phyloP scores from a whole-genome alignment of 305 asterid genomes.

The Nicotiana rustica region DNA sequence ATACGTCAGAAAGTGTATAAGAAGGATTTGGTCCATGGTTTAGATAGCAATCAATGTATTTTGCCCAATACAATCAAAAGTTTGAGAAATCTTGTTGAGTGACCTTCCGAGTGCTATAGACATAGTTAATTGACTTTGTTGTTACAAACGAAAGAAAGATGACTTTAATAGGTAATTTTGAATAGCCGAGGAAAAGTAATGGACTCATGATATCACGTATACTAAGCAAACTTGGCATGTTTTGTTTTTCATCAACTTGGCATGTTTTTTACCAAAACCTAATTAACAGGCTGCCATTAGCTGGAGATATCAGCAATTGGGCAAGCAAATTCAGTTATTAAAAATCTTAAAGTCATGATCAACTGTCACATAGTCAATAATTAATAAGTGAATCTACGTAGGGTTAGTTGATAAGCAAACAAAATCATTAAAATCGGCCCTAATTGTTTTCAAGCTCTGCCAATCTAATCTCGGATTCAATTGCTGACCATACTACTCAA shows the following conservation, averaged over 20 bases:
- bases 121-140: too few relatives aligned
- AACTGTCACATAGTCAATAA: slow-evolving; percentile 23
- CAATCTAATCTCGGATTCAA: background rate
- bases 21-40: too few relatives aligned
- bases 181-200: too few relatives aligned
- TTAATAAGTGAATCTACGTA: slow-evolving; percentile 25
- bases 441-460: background rate
- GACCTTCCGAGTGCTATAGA: too few relatives aligned
- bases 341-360: background rate
- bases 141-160: too few relatives aligned
- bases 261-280: background rate
- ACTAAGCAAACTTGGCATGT: background rate
- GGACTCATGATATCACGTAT: background rate
- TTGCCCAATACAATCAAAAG: too few relatives aligned
- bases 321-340: slow-evolving; percentile 2
- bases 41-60: too few relatives aligned
- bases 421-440: slow-evolving; percentile 10
- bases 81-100: too few relatives aligned
- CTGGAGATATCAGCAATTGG: background rate
- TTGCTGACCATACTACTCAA: slow-evolving; percentile 5
- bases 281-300: background rate
- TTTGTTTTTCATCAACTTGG: background rate
- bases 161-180: too few relatives aligned
- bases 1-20: too few relatives aligned
- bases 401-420: slow-evolving; percentile 6